These are phyloP conservation scores for Arthromyces matolae DNA, from an alignment of 768 basidiomycete species.

Conservation along the genomic window DNA sequence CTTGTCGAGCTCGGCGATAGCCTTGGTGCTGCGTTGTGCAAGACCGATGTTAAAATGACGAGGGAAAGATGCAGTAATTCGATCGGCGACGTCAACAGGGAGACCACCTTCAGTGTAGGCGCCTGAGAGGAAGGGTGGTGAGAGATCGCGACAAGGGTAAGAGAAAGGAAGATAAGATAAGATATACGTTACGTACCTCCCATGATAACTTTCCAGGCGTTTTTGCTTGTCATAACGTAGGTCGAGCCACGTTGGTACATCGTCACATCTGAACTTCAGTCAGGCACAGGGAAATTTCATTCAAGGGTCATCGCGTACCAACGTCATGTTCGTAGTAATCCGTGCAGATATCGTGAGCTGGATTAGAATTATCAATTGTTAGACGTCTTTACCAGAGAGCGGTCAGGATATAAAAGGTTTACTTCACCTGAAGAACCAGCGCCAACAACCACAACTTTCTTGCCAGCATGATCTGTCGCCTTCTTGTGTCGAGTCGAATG, in stretches of 20 bases:
- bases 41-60: constrained; percentile 29
- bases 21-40: constrained; percentile 28
- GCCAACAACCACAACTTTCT: constrained; percentile 69
- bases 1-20: constrained; percentile 56
- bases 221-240: constrained; percentile 18
- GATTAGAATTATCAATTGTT: not conserved
- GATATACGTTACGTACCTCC: constrained; percentile 16
- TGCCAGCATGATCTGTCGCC: too few species aligned
- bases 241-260: constrained; percentile 54
- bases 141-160: not conserved
- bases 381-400: constrained; percentile 13
- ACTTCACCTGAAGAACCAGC: constrained; percentile 56
- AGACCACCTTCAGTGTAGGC: constrained; percentile 46
- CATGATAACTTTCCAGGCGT: constrained; percentile 19
- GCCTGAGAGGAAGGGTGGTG: constrained; percentile 17
- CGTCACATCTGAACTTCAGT: constrained; percentile 42
- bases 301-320: too few species aligned
- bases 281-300: too few species aligned
- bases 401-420: not conserved
- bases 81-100: constrained; percentile 47
- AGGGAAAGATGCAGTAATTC: constrained; percentile 46
- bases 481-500: too few species aligned
- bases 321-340: constrained; percentile 44
- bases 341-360: constrained; percentile 42
- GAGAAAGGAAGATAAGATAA: not conserved